Evolutionary conservation across 1,284 basidiomycete species (phyloP).

Genomic region (Rhodofomes roseus): DNA sequence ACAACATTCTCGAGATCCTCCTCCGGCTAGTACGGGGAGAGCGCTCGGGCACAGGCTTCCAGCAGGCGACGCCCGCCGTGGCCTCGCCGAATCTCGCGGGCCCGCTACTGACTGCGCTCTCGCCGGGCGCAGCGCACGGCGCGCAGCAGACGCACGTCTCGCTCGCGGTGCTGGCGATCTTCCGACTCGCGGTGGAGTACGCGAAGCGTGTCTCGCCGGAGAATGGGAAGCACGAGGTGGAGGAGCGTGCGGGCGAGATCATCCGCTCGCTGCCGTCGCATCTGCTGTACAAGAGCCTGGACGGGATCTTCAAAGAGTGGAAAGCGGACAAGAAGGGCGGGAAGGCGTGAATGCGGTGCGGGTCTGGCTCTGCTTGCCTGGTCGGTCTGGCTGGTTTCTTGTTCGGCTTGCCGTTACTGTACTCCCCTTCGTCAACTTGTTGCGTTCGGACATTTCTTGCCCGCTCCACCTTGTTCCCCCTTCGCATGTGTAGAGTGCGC

Average conservation of each 20-base stretch:
- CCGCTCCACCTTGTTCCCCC: neutral
- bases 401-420: neutral
- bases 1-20: slow-evolving; percentile 88
- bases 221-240: slow-evolving; percentile 65
- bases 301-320: slow-evolving; percentile 94
- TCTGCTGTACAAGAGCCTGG: slow-evolving; percentile 83
- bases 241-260: slow-evolving; percentile 83
- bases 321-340: slow-evolving; percentile 72
- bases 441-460: neutral
- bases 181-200: slow-evolving; percentile 79
- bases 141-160: slow-evolving; percentile 91
- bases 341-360: slow-evolving; percentile 15
- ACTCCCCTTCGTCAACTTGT: neutral
- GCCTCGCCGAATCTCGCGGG: slow-evolving; percentile 59
- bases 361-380: neutral
- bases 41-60: slow-evolving; percentile 58
- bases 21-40: slow-evolving; percentile 87
- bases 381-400: neutral
- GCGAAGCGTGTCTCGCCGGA: slow-evolving; percentile 69
- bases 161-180: slow-evolving; percentile 87
- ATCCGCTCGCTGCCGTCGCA: slow-evolving; percentile 83
- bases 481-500: neutral
- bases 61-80: slow-evolving; percentile 54
- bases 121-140: slow-evolving; percentile 73
- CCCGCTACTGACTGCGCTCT: slow-evolving; percentile 64